A percentile compares a stretch with the other conserved stretches of the same genome.
These are phyloP conservation scores for Boletus rubroflammeus DNA, from an alignment of 768 basidiomycete genomes.

Conservation along the genomic window DNA sequence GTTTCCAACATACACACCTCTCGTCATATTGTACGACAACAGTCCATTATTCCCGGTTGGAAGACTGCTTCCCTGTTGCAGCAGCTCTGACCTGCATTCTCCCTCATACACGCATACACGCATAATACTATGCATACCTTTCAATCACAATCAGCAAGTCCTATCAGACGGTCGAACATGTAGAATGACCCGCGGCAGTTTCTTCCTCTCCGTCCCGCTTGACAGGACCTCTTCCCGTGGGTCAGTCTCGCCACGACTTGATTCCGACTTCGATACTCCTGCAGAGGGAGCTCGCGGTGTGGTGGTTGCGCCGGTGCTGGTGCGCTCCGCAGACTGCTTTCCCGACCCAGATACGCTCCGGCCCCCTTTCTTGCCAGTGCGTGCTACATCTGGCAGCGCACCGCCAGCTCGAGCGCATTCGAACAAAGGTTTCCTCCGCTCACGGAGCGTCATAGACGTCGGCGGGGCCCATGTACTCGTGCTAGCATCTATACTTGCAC, in stretches of 20 bases:
- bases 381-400: not conserved
- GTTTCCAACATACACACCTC: no score
- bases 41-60: no score
- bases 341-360: slow-evolving; percentile 3
- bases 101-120: not conserved
- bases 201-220: slow-evolving; percentile 42
- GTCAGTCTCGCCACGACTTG: not conserved
- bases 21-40: no score
- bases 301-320: not conserved
- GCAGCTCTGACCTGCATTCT: no score
- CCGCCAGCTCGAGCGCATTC: not conserved
- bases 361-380: not conserved
- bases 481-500: not conserved
- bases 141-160: not conserved
- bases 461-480: slow-evolving; percentile 25
- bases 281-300: not conserved
- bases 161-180: slow-evolving; percentile 45
- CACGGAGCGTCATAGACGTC: slow-evolving; percentile 48
- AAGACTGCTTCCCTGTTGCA: no score
- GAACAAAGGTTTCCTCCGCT: slow-evolving; percentile 34
- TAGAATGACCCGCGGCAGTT: slow-evolving; percentile 52
- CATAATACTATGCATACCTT: not conserved
- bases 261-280: not conserved
- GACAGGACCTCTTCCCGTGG: not conserved
- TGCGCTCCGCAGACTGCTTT: slow-evolving; percentile 3